Evolutionary conservation across 2,329 filamentous ascomycete species (phyloP), one percentile per base, ranked within the genome.

Genomic region (Pseudogymnoascus sp.): DNA sequence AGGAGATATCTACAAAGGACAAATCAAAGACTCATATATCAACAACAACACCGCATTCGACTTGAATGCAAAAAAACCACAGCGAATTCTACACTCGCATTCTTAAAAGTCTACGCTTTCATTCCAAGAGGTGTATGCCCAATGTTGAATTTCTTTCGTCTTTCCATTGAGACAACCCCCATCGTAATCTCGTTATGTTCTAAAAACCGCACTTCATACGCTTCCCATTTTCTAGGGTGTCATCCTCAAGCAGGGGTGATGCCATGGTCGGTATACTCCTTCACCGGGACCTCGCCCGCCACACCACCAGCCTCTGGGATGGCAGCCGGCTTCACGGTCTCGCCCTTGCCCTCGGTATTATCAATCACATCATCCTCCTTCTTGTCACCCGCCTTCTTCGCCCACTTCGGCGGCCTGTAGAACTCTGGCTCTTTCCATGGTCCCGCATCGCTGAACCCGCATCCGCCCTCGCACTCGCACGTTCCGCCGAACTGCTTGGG

Each of bases 371-470:
- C 69, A 60, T 67, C 67, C 39, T 72, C 72, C 20, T 70, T 67
- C 67, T 65, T 72, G 65, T 62, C 70, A 43, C 72, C 72, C 9
- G 71, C 69, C 65, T 78, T 76, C 75, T 79, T 78, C 72, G 81
- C 79, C 79, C 85, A 87, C 78, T 86, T 85, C 65, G 84, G 77
- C 59, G 87, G 81, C 70, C 78, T 84, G 60, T 82, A 77, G 79
- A 81, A 92, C 75, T 88, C 73, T 28, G 81, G 69, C 64, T 93
- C 89, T 67, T 82, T 81, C 94, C 94, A 99, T 60, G 94, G 94
- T 59, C 94, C 94, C 64, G 86, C 86, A 73, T 99, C 92, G 75
- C 90, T 95, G 70, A 96, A 77, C 74, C 83, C 78, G 76, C 94
- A 99, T 64, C 91, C 92, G 62, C 89, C 90, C 34, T 79, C 73